Evolutionary conservation across 495 filamentous ascomycete genomes (phyloP), one percentile per base, ranked within the genome.

Genomic region (Stereocaulon alpinum): DNA sequence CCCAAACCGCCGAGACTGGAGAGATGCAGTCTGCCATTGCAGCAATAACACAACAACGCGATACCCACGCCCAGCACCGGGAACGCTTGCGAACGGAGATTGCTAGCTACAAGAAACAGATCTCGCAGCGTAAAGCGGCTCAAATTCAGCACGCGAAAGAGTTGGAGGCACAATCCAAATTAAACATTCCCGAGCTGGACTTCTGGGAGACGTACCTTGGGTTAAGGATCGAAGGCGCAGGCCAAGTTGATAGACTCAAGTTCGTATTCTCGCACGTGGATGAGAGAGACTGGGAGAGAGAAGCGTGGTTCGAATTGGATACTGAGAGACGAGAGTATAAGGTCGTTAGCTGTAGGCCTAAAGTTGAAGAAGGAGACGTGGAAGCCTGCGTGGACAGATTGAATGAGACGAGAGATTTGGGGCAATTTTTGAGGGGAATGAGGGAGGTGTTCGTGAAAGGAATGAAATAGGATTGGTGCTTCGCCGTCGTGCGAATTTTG

Each of bases 201-300:
- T 97, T 98, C 71, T 98, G 94, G 94, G 85, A 94, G 67, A 85
- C 87, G 58, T 89, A 89, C 69, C 75, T 98, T 61, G 87, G 92
- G 59, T 66, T 97, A 74, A 77, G 86, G 53, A 92, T 98, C 68
- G 91, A 97, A 69, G 93, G 93, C 4, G 87, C 87, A 0, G 92
- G 92, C 0, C 77, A 79, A 53, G 84, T 86, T 56, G 91, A 96
- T 72, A 77, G 88, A 41, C 75, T 98, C 61, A 94, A 91, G 71
- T 95, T 98, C 74, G 81, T 91, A 5, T 98, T 86, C 68, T 89
- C 81, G n/a, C 87, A 95, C 70, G 72, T 96, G 32, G 81, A 87
- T 67, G 92, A 96, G 73, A 80, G 83, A 62, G 85, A 93, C 65
- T 93, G 89, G 88, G 87, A 87, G 64, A 80, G 83, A 58, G 93